These are phyloP conservation scores for Leishmania tropica DNA, from an alignment of 208 protist genomes.

Conservation along the genomic window DNA sequence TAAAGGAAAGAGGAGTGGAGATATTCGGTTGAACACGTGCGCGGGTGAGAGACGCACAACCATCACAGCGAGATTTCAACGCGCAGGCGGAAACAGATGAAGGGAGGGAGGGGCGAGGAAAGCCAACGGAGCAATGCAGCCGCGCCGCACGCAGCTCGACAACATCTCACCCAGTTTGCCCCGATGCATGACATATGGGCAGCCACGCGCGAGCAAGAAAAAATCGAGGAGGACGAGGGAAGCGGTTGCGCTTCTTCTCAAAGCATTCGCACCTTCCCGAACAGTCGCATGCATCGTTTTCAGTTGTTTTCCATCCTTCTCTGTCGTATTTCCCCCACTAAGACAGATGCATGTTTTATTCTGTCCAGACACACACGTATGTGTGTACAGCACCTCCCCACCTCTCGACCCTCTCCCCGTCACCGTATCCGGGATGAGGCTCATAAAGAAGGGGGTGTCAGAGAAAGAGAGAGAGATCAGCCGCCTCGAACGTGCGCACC, in stretches of 20 bases:
- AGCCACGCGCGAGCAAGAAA: neutral
- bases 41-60: neutral
- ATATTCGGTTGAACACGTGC: neutral
- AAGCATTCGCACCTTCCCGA: neutral
- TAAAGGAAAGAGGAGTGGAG: neutral
- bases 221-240: neutral
- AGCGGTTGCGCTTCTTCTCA: neutral
- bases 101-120: neutral
- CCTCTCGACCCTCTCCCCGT: neutral
- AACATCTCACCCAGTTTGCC: neutral
- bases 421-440: neutral
- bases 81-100: neutral
- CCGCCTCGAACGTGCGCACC: neutral
- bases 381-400: neutral
- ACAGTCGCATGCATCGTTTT: neutral
- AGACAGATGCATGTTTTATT: neutral
- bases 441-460: neutral
- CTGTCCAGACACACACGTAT: neutral
- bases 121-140: conserved; percentile 23
- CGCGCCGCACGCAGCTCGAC: conserved; percentile 62
- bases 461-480: neutral
- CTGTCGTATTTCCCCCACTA: neutral
- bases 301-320: neutral
- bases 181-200: neutral
- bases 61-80: neutral